Percentiles rank a stretch among this genome's conserved stretches.
Conservation (phyloP, 164 flowering plant species). For the Cinnamomum micranthum region DNA sequence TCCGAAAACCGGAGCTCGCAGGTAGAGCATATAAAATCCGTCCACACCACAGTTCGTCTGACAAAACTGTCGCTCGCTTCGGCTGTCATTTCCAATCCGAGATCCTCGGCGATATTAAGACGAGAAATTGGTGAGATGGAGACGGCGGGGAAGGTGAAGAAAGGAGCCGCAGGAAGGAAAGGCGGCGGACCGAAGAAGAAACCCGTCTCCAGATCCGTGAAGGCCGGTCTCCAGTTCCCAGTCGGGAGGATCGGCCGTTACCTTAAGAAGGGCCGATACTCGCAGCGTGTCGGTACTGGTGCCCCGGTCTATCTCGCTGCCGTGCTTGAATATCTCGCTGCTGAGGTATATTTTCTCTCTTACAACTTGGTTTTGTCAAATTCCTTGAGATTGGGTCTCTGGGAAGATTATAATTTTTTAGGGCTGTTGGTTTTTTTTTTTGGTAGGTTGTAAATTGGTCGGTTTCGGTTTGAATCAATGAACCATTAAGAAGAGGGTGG, state of each 20-base stretch:
- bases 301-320: conserved; percentile 61
- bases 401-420: neutral
- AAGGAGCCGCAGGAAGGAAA: conserved; percentile 30
- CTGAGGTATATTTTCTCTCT: conserved; percentile 37
- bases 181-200: conserved; percentile 37
- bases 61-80: neutral
- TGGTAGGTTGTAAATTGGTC: no score
- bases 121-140: conserved; percentile 23
- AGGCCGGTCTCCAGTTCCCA: conserved; percentile 34
- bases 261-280: conserved; percentile 31
- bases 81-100: neutral
- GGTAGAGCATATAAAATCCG: neutral
- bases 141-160: conserved; percentile 21
- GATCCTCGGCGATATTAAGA: neutral
- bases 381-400: neutral
- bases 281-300: conserved; percentile 63
- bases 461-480: no score
- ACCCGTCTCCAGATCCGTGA: conserved; percentile 24
- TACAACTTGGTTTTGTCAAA: neutral
- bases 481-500: no score
- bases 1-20: conserved; percentile 1
- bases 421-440: no score
- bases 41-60: neutral
- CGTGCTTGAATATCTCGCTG: conserved; percentile 64
- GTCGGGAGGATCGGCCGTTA: conserved; percentile 35